Evolutionary conservation across 306 rosid genomes (phyloP).

Genomic region (Abrus pulchellus): DNA sequence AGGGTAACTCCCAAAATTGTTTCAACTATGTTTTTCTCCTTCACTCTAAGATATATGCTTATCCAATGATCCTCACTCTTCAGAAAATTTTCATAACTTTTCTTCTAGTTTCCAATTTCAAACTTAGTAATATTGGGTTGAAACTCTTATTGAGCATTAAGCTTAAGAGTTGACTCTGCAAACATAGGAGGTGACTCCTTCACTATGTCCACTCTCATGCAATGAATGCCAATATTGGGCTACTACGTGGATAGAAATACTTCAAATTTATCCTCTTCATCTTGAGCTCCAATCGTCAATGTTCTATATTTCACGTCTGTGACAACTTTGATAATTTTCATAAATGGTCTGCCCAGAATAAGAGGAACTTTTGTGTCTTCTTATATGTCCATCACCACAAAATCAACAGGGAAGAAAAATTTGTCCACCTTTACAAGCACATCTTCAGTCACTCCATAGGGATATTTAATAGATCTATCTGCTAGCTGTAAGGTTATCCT

Average conservation of each 20-base stretch:
- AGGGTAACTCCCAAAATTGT: too few species aligned
- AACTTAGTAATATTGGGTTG: too few species aligned
- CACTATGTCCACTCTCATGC: too few species aligned
- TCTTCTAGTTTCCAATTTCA: too few species aligned
- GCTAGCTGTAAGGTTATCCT: background rate
- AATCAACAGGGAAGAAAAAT: background rate
- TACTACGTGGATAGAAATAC: background rate
- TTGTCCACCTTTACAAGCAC: background rate
- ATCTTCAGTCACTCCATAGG: background rate
- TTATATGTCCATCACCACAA: background rate
- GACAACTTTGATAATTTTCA: background rate
- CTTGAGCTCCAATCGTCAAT: background rate
- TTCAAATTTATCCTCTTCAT: background rate
- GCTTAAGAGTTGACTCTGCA: too few species aligned
- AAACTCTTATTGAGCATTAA: too few species aligned
- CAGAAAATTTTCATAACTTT: too few species aligned
- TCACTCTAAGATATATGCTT: too few species aligned
- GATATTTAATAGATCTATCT: background rate
- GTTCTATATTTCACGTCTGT: background rate
- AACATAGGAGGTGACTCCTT: too few species aligned
- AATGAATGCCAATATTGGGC: background rate
- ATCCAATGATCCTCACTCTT: too few species aligned
- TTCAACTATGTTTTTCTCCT: too few species aligned
- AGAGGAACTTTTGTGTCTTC: too few species aligned
- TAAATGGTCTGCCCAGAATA: background rate